phyloP scores from a whole-genome alignment of 257 asterid genomes.

The Ligustrum vulgare region DNA sequence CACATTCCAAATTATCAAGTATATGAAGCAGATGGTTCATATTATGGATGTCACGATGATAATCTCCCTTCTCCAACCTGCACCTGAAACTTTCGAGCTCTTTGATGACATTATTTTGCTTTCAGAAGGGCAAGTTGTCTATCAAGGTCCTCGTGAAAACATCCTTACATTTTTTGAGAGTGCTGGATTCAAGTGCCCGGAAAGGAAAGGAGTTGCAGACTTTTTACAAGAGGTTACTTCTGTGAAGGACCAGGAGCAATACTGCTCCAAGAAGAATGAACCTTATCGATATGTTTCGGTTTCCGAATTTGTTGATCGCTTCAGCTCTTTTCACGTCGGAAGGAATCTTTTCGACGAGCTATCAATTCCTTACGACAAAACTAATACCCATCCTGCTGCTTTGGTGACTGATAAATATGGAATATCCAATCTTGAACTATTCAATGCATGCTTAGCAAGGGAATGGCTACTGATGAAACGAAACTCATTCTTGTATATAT shows the following conservation, averaged over 20 bases:
- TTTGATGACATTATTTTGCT: slow-evolving; percentile 57
- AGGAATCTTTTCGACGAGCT: slow-evolving; percentile 38
- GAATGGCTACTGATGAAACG: slow-evolving; percentile 58
- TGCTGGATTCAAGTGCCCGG: slow-evolving; percentile 57
- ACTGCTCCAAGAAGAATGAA: slow-evolving; percentile 46
- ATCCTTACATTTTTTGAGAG: slow-evolving; percentile 46
- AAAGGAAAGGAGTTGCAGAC: slow-evolving; percentile 60
- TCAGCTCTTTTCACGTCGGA: slow-evolving; percentile 44
- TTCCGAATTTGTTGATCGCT: slow-evolving; percentile 39
- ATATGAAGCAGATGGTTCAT: slow-evolving; percentile 60
- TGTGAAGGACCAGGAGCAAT: slow-evolving; percentile 52
- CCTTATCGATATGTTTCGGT: slow-evolving; percentile 44
- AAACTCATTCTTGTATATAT: slow-evolving; percentile 49
- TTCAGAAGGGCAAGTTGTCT: slow-evolving; percentile 47
- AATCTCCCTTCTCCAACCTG: slow-evolving; percentile 58
- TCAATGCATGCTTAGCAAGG: slow-evolving; percentile 51
- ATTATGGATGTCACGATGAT: slow-evolving; percentile 55
- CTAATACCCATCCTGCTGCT: slow-evolving; percentile 53
- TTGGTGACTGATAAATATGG: slow-evolving; percentile 51
- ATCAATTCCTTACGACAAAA: slow-evolving; percentile 38
- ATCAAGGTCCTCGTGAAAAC: slow-evolving; percentile 55
- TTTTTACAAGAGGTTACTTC: slow-evolving; percentile 63
- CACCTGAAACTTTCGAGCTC: slow-evolving; percentile 55
- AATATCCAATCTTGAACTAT: slow-evolving; percentile 44
- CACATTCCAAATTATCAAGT: slow-evolving; percentile 51